Evolutionary conservation across 2,329 filamentous ascomycete genomes (phyloP), one percentile per base, ranked within the genome.

Genomic region (Epichloe baconii): DNA sequence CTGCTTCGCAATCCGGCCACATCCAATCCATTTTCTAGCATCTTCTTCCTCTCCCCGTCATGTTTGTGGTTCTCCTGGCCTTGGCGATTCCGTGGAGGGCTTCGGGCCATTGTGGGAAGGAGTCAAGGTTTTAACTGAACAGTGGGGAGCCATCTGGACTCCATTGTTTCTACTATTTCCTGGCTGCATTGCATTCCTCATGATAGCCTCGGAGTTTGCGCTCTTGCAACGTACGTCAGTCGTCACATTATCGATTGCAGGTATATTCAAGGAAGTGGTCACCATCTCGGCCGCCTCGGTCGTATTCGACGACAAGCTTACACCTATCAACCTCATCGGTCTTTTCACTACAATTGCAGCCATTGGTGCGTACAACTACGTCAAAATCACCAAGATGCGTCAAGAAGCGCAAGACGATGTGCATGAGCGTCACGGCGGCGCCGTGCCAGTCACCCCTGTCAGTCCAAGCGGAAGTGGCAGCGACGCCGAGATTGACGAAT

Each of bases 251-350:
- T 94, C 86, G 48, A 96, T 98, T 59, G 95, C 90, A 55, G 93
- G 93, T 54, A 97, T 98, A 55, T 97, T 98, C 76, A 98, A 98
- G 67, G 93, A 98, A 71, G 93, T 97, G 41, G 83, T 98, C 51
- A 98, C 93, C 14, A 97, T 98, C 61, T 84, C 81, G 41, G 89
- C 88, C 1, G 91, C 91, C 0, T 86, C 88, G 8, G 66, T 94
- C 31, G 82, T 95, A 4, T 98, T 96, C 71, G 79, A 93, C 60
- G 93, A 98, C 64, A 80, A 78, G 47, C 78, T 98, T 44, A 96
- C 90, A 0, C 73, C 83, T 0, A 80, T 98, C 71, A 98, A 98
- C 66, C 72, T 96, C 10, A 78, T 85, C 15, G 93, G 93, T 7
- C 73, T 98, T 12, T 63, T 94, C n/a, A 82, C 95, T 47, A 98